A percentile compares a stretch with the other conserved stretches of the same genome.
Conservation (phyloP, 768 basidiomycete genomes). For the Artomyces pyxidatus region DNA sequence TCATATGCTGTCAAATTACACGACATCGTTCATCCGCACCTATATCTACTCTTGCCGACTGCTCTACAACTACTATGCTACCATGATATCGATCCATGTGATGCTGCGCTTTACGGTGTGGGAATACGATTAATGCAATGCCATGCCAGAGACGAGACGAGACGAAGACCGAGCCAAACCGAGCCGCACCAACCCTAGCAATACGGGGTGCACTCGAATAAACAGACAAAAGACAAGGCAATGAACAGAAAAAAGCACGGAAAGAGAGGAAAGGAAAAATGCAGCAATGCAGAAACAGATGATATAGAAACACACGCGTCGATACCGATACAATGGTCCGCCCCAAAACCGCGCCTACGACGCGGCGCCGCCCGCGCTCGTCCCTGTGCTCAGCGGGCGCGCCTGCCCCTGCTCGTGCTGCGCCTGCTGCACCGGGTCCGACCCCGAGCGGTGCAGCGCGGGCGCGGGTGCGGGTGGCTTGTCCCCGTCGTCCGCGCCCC, state of each 20-base stretch:
- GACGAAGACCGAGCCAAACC: too few species aligned
- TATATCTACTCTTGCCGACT: too few species aligned
- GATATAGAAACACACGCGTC: not conserved
- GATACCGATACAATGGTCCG: not conserved
- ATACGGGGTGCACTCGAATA: too few species aligned
- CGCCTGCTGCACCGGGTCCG: slow-evolving; percentile 3
- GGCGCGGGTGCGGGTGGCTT: too few species aligned
- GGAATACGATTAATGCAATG: too few species aligned
- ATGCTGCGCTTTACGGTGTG: too few species aligned
- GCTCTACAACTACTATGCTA: too few species aligned
- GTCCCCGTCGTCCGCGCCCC: not conserved
- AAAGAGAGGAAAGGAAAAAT: not conserved
- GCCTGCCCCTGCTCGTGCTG: not conserved
- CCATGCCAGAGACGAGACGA: too few species aligned
- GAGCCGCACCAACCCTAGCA: too few species aligned
- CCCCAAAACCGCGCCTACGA: not conserved
- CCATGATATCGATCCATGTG: too few species aligned
- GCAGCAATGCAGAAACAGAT: not conserved
- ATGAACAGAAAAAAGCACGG: not conserved
- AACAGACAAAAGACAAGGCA: not conserved
- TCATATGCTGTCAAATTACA: too few species aligned
- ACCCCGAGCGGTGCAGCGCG: slow-evolving; percentile 5
- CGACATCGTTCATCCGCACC: too few species aligned
- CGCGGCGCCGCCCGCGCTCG: not conserved
- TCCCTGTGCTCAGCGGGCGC: not conserved